These are phyloP conservation scores for Chimonanthus salicifolius DNA, from an alignment of 164 flowering plant genomes.

Conservation along the genomic window DNA sequence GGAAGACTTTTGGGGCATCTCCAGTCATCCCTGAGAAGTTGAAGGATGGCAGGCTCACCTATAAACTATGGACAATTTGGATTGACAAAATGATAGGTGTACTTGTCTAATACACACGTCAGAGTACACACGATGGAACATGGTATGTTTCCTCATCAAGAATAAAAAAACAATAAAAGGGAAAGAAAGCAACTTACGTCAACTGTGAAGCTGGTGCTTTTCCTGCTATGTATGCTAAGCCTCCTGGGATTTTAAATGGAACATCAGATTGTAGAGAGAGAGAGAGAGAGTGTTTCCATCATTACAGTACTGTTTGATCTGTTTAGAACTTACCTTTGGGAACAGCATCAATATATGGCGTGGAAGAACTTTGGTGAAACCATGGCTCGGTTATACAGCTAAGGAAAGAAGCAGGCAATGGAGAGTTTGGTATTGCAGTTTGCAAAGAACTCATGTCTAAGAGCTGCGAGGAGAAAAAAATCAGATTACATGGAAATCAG, in stretches of 20 bases:
- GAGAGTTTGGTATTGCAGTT: slow-evolving; percentile 58
- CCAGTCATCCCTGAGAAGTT: not conserved
- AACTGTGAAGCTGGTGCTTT: slow-evolving; percentile 53
- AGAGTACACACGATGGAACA: not conserved
- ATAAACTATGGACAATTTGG: not conserved
- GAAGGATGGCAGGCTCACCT: too few relatives aligned
- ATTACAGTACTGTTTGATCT: not conserved
- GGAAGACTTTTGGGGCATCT: not conserved
- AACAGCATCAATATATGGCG: slow-evolving; percentile 40
- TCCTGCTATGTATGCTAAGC: slow-evolving; percentile 45
- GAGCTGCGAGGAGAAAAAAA: slow-evolving; percentile 38
- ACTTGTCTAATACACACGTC: not conserved
- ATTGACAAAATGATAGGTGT: not conserved
- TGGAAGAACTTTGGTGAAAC: slow-evolving; percentile 53
- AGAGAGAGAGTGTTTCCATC: not conserved
- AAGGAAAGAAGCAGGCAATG: slow-evolving; percentile 35
- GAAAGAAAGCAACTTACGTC: slow-evolving; percentile 42
- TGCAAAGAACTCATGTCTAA: slow-evolving; percentile 76
- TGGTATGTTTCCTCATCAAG: not conserved
- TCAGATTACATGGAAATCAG: not conserved
- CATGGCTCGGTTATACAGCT: slow-evolving; percentile 49
- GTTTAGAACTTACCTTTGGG: slow-evolving; percentile 36
- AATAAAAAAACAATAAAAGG: not conserved
- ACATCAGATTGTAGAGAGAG: slow-evolving; percentile 6
- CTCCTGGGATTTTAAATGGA: slow-evolving; percentile 34